phyloP scores from a whole-genome alignment of 2,329 filamentous ascomycete species.

The Teratosphaeria nubilosa region DNA sequence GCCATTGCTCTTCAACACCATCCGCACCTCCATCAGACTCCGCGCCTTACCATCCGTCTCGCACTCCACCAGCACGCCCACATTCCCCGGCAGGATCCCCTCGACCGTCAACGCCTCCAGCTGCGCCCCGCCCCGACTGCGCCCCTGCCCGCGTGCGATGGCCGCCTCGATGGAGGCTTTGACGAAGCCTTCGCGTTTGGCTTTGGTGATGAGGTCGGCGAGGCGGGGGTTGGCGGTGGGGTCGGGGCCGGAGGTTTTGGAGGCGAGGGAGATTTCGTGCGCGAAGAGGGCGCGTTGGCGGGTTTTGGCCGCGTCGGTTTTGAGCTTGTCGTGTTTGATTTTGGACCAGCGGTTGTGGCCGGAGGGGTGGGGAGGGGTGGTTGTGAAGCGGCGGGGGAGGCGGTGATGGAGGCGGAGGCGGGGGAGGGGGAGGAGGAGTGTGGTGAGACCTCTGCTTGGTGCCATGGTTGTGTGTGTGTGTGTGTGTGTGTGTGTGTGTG shows the following conservation, averaged over 20 bases:
- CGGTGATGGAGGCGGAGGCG: constrained; percentile 9
- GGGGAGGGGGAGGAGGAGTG: neutral
- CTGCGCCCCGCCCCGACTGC: constrained; percentile 60
- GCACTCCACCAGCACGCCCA: constrained; percentile 72
- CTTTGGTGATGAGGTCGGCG: constrained; percentile 58
- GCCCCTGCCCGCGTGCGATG: constrained; percentile 79
- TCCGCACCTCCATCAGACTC: constrained; percentile 61
- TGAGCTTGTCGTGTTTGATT: constrained; percentile 90
- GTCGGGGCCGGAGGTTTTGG: constrained; percentile 70
- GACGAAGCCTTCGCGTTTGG: constrained; percentile 78
- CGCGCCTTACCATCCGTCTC: constrained; percentile 74
- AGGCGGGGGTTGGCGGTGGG: constrained; percentile 66
- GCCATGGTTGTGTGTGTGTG: constrained; percentile 14
- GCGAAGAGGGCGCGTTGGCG: constrained; percentile 57
- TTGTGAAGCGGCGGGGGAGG: constrained; percentile 12
- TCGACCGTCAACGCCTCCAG: constrained; percentile 75
- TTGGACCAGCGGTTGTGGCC: constrained; percentile 94
- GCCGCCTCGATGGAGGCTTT: constrained; percentile 77
- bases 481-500: neutral
- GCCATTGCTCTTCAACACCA: constrained; percentile 55
- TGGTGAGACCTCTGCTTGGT: constrained; percentile 21
- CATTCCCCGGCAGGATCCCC: constrained; percentile 62
- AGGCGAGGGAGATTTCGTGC: constrained; percentile 63
- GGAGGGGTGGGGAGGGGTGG: constrained; percentile 28
- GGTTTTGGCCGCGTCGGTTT: constrained; percentile 71